Evolutionary conservation across 257 asterid genomes (phyloP).

Genomic region (Anisodus tanguticus): DNA sequence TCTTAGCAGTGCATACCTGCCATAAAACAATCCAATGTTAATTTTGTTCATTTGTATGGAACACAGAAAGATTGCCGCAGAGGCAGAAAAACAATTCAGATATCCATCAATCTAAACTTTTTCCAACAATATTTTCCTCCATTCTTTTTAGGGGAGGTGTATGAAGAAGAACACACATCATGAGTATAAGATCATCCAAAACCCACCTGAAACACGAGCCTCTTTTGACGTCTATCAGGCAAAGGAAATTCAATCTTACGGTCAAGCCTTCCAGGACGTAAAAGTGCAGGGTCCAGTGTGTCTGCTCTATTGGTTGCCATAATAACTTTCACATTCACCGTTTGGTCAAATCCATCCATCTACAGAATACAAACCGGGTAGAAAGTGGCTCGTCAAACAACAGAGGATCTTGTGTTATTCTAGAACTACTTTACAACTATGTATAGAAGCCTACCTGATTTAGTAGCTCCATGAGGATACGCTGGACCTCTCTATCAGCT

Average conservation of each 20-base stretch:
- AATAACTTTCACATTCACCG: constrained; percentile 85
- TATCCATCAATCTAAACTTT: neutral
- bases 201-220: constrained; percentile 80
- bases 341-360: constrained; percentile 96
- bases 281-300: constrained; percentile 88
- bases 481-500: constrained; percentile 61
- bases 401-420: neutral
- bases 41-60: neutral
- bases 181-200: neutral
- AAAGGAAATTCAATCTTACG: constrained; percentile 88
- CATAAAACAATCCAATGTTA: constrained; percentile 11
- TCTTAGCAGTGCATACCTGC: constrained; percentile 88
- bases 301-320: constrained; percentile 94
- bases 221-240: constrained; percentile 91
- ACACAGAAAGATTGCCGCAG: neutral
- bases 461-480: constrained; percentile 24
- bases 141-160: neutral
- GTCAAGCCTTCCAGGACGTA: constrained; percentile 95
- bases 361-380: constrained; percentile 35
- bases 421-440: neutral
- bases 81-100: neutral
- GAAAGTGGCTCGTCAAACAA: constrained; percentile 1
- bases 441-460: constrained; percentile 58
- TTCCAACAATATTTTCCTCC: neutral
- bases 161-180: neutral